phyloP scores from a whole-genome alignment of 2,329 filamentous ascomycete species.

The Macrophomina tecta region DNA sequence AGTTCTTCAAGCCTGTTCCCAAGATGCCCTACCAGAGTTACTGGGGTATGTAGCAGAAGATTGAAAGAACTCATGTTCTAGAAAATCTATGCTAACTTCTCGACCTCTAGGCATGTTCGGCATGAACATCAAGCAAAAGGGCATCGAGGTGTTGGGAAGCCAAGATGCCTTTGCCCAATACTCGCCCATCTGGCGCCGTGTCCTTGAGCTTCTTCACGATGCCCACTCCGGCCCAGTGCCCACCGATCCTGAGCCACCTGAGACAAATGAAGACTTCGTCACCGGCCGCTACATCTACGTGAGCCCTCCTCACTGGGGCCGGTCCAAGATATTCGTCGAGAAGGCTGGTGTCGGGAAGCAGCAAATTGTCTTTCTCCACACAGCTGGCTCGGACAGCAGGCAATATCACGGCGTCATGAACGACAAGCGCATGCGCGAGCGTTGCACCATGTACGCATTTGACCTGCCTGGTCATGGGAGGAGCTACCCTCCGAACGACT shows the following conservation, averaged over 20 bases:
- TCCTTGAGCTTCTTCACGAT: constrained; percentile 56
- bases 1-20: constrained; percentile 53
- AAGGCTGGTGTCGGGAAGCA: constrained; percentile 54
- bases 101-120: constrained; percentile 36
- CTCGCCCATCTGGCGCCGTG: constrained; percentile 55
- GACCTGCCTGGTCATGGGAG: constrained; percentile 58
- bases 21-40: constrained; percentile 52
- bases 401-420: constrained; percentile 62
- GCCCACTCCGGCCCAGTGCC: constrained; percentile 53
- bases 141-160: constrained; percentile 55
- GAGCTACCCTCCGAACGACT: constrained; percentile 53
- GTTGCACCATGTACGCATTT: constrained; percentile 57
- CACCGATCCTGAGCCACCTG: constrained; percentile 39
- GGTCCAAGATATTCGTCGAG: constrained; percentile 59
- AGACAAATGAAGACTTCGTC: constrained; percentile 44
- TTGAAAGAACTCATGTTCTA: neutral
- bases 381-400: constrained; percentile 54
- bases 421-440: constrained; percentile 52
- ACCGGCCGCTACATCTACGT: constrained; percentile 57
- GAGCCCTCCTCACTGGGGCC: constrained; percentile 54
- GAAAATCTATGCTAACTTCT: constrained; percentile 27
- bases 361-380: constrained; percentile 54
- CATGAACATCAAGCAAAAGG: constrained; percentile 58
- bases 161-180: constrained; percentile 52
- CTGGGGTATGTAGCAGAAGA: constrained; percentile 44